Conservation (phyloP, 169 alveolate species). For the Plasmodium adleri region DNA sequence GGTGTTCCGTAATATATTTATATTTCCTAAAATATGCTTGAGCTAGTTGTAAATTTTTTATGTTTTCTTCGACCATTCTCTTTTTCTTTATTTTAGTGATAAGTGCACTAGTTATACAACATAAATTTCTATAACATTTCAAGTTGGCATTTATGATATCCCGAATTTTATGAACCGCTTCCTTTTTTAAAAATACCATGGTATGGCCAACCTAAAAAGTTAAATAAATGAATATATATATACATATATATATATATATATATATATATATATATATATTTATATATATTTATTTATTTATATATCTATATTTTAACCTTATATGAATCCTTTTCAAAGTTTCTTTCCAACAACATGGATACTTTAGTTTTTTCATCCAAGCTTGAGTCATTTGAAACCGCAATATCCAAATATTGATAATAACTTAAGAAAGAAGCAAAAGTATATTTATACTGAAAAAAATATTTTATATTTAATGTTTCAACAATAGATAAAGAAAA, state of each 20-base stretch:
- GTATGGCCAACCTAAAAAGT: slow-evolving; percentile 56
- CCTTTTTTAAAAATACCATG: slow-evolving; percentile 69
- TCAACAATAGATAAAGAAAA: slow-evolving; percentile 75
- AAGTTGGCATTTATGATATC: slow-evolving; percentile 38
- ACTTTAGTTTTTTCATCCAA: slow-evolving; percentile 56
- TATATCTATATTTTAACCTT: slow-evolving; percentile 24
- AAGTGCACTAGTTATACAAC: slow-evolving; percentile 52
- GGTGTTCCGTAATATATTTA: slow-evolving; percentile 23
- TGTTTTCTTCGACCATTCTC: slow-evolving; percentile 19
- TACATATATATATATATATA: too few relatives aligned
- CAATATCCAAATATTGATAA: slow-evolving; percentile 31
- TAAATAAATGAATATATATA: background rate
- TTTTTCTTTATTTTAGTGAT: slow-evolving; percentile 47
- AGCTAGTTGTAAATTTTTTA: slow-evolving; percentile 44
- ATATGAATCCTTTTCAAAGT: slow-evolving; percentile 20
- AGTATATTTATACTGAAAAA: slow-evolving; percentile 58
- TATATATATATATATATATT: too few relatives aligned
- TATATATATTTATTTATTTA: background rate
- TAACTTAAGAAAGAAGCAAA: slow-evolving; percentile 59
- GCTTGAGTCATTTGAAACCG: slow-evolving; percentile 18
- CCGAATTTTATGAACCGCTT: slow-evolving; percentile 17
- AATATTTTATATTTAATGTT: slow-evolving; percentile 57
- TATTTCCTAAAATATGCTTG: slow-evolving; percentile 71
- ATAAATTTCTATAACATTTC: slow-evolving; percentile 41
- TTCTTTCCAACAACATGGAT: slow-evolving; percentile 14